Base-by-base conservation (phyloP, 176 grass and related monocot genomes). In the Pharus latifolius region DNA sequence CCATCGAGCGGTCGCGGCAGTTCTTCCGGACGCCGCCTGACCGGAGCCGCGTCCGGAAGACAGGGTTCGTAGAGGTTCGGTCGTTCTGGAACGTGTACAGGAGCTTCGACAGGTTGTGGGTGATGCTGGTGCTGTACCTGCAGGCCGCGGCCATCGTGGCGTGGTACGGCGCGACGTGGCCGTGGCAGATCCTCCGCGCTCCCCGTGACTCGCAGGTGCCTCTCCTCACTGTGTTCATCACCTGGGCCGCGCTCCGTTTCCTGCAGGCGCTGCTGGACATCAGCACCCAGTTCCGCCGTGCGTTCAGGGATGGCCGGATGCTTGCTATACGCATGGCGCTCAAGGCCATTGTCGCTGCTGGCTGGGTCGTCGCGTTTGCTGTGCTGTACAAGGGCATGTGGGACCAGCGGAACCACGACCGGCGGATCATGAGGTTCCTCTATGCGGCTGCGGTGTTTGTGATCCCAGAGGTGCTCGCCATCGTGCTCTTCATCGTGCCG, bases 81-180 rank as follows among this genome's bases (percentile, higher is more conserved):
- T 96, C 93, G 0, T 96, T 96, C 69, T 87, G 88, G 77, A 89
- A 92, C 80, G 70, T 96, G 7, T 92, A 84, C 23, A 72, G 92
- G 70, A 96, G 92, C 80, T 96, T 96, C 50, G 92, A 96, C 68
- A 87, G 92, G 61, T 37, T 96, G 13, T 96, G 92, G 92, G 73
- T 96, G 8, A 96, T 96, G 92, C 69, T 96, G 23, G 31, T 96
- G 58, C 73, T 96, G 49, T 96, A 87, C 69, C 35, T 96, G 37
- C 92, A 96, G 73, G 79, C 87, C 0, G 88, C 92, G 1, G 66
- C 87, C 22, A 84, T 96, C 47, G 78, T 96, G 13, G 92, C 92
- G 0, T 96, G 86, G 88, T 22, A 69, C 23, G 78, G 78, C 4
- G 60, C 73, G 2, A 80, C 7, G 7, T 85, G 56, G 78, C 92